Evolutionary conservation across 805 yeast genomes (phyloP), one percentile per base, ranked within the genome.

Genomic region (Starmerella khaoyaiensis): DNA sequence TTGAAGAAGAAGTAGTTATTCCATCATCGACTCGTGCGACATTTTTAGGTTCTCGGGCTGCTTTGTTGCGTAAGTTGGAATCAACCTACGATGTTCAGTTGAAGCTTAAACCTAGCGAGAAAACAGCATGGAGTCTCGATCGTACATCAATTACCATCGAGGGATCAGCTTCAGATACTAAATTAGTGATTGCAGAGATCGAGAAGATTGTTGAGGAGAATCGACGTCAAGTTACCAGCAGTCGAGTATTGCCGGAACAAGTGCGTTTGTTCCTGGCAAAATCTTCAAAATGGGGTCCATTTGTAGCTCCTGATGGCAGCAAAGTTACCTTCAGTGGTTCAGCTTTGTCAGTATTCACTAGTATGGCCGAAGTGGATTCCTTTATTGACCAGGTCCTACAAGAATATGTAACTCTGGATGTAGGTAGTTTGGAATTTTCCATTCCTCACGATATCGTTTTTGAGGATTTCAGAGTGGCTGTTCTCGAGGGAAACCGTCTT

Each of bases 401-500:
- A 7, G 21, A 15, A 9, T 42, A 33, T 33, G 43, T 35, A 15
- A 9, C 33, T 3, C 31, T 23, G 26, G 21, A 27, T 6, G 16
- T 40, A 15, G 18, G 35, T 9, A 5, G 3, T 11, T 3, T 28
- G 17, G 8, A n/a, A 7, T 28, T 21, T 3, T 22, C 18, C 4
- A 4, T 32, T 4, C 26, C 32, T 15, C 22, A 21, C 19, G 40
- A 36, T 12, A 12, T 40, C 12, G 29, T 28, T 6, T 14, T 24
- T 19, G 29, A 17, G 18, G 18, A 38, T 22, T 18, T 16, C 10
- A 37, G 39, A 15, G 56, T 59, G 0, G 63, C 64, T 8, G 72
- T 67, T 41, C 56, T 68, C 21, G 56, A 56, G 21, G 83, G 77
- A 31, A 57, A 68, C 29, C 76, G 79, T 54, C 61, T 73, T 39